Evolutionary conservation across 768 basidiomycete genomes (phyloP).

Genomic region (Hygrocybe coccinea): DNA sequence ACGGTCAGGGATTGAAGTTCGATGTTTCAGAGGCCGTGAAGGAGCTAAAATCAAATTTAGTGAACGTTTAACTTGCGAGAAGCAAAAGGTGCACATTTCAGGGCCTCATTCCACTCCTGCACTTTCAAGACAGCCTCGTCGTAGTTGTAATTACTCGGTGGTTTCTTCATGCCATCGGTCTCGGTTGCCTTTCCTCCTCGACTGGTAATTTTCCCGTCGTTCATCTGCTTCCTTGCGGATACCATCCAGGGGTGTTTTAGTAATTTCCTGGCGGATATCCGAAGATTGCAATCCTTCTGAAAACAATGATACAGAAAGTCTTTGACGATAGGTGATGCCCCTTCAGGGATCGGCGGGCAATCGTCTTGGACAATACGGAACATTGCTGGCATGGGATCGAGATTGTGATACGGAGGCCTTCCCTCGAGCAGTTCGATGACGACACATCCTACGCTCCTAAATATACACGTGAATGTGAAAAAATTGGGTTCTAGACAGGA

Average conservation of each 20-base stretch:
- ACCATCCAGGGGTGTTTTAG: slow-evolving; percentile 96
- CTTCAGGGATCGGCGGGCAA: slow-evolving; percentile 92
- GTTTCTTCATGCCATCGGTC: slow-evolving; percentile 37
- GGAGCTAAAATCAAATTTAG: slow-evolving; percentile 46
- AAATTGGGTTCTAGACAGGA: not conserved
- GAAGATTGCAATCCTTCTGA: slow-evolving; percentile 94
- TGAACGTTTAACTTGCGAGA: slow-evolving; percentile 7
- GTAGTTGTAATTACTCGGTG: slow-evolving; percentile 77
- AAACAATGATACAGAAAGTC: slow-evolving; percentile 98
- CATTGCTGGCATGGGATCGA: slow-evolving; percentile 97
- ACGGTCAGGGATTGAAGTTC: slow-evolving; percentile 36
- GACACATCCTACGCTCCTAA: slow-evolving; percentile 88
- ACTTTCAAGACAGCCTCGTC: slow-evolving; percentile 93
- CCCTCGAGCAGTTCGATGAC: slow-evolving; percentile 91
- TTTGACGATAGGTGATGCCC: slow-evolving; percentile 90
- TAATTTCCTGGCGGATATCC: slow-evolving; percentile 90
- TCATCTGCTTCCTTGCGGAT: slow-evolving; percentile 71
- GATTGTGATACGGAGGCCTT: slow-evolving; percentile 91
- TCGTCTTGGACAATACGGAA: slow-evolving; percentile 99
- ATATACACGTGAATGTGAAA: not conserved
- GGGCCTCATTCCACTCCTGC: slow-evolving; percentile 97
- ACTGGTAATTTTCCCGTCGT: slow-evolving; percentile 32
- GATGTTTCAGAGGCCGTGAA: slow-evolving; percentile 66
- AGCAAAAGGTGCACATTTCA: slow-evolving; percentile 61
- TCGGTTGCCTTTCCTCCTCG: slow-evolving; percentile 32